Evolutionary conservation across 768 basidiomycete genomes (phyloP).

Genomic region (Amanita fuliginea): DNA sequence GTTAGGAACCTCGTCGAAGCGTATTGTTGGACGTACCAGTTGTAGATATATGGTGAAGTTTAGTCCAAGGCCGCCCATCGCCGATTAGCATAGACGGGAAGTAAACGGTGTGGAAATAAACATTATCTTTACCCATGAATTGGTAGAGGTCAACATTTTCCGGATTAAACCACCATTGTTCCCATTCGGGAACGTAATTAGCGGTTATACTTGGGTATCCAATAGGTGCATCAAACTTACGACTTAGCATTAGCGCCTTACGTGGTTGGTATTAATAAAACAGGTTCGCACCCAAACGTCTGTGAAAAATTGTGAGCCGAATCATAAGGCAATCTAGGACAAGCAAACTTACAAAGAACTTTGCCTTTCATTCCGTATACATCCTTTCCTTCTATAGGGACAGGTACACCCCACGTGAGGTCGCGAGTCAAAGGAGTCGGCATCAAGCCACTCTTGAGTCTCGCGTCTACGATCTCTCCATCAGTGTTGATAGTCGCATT

Average conservation of each 20-base stretch:
- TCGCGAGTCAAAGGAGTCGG: constrained; percentile 92
- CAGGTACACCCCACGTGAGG: constrained; percentile 91
- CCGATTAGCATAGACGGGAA: constrained; percentile 87
- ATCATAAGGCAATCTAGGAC: neutral
- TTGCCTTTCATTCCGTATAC: constrained; percentile 84
- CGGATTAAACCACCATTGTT: constrained; percentile 93
- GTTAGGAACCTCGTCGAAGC: neutral
- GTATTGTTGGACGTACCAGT: constrained; percentile 54
- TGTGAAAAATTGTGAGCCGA: constrained; percentile 17
- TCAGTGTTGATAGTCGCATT: constrained; percentile 87
- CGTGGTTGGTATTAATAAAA: neutral
- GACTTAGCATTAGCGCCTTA: constrained; percentile 8
- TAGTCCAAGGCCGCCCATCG: constrained; percentile 90
- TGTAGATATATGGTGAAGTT: constrained; percentile 85
- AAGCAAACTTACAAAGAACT: constrained; percentile 77
- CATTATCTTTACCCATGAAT: constrained; percentile 99
- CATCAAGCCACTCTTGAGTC: constrained; percentile 74
- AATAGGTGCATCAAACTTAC: constrained; percentile 92
- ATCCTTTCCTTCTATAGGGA: constrained; percentile 70
- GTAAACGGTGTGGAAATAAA: constrained; percentile 96
- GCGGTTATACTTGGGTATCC: constrained; percentile 98
- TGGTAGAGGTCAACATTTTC: constrained; percentile 87
- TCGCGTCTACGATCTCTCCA: constrained; percentile 81
- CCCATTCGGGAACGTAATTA: constrained; percentile 90
- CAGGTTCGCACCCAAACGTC: constrained; percentile 80